Conservation (phyloP, 305 asterid species). For the Fraxinus paxiana region DNA sequence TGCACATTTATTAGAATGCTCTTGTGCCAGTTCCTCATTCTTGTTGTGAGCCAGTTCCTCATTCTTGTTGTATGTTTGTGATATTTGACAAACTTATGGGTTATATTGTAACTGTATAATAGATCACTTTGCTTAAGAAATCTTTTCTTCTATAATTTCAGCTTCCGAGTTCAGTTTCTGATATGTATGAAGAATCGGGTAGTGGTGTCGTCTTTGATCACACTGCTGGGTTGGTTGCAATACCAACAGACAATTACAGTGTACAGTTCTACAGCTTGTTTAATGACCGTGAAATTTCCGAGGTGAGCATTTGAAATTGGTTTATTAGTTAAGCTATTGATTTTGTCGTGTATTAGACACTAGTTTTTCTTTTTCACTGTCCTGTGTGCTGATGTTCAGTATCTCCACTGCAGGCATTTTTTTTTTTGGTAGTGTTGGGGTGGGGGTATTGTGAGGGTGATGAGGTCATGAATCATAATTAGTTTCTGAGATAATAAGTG, state of each 20-base stretch:
- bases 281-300: slow-evolving; percentile 78
- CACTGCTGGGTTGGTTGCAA: slow-evolving; percentile 62
- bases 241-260: slow-evolving; percentile 75
- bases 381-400: neutral
- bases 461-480: neutral
- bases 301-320: slow-evolving; percentile 44
- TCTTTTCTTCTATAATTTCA: slow-evolving; percentile 34
- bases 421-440: neutral
- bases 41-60: neutral
- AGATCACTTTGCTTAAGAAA: slow-evolving; percentile 7
- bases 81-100: neutral
- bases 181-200: slow-evolving; percentile 43
- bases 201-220: slow-evolving; percentile 48
- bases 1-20: neutral
- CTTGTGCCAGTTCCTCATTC: neutral
- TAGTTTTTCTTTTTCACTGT: neutral
- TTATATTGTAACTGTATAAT: neutral
- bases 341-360: neutral
- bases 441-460: neutral
- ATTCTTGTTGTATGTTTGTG: neutral
- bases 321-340: neutral
- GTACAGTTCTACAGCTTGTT: slow-evolving; percentile 73
- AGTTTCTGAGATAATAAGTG: neutral
- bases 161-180: slow-evolving; percentile 58
- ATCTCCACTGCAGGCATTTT: neutral